These are phyloP conservation scores for Nicotiana benthamiana DNA, from an alignment of 257 asterid genomes.

Conservation along the genomic window DNA sequence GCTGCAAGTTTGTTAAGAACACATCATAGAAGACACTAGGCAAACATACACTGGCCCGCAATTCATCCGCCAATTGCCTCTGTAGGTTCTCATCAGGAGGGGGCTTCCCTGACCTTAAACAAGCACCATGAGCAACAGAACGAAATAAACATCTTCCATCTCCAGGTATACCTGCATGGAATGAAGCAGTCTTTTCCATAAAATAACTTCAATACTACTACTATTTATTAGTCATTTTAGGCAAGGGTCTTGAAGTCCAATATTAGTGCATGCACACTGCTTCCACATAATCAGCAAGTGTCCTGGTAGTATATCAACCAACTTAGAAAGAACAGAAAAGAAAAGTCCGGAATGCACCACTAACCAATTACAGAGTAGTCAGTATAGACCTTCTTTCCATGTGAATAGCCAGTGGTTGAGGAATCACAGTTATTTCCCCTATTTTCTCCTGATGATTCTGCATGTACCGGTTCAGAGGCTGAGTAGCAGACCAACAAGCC, in stretches of 20 bases:
- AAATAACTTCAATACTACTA: not conserved
- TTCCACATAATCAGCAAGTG: not conserved
- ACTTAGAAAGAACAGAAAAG: not conserved
- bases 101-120: conserved; percentile 65
- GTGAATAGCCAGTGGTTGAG: conserved; percentile 31
- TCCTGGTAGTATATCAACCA: not conserved
- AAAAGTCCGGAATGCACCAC: not conserved
- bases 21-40: not conserved
- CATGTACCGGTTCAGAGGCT: conserved; percentile 45
- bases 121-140: conserved; percentile 92
- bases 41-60: conserved; percentile 64
- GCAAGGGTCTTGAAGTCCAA: not conserved
- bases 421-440: conserved; percentile 20
- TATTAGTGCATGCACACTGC: not conserved
- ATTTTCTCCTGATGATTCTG: conserved; percentile 40
- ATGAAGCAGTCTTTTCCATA: conserved; percentile 18
- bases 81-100: conserved; percentile 65
- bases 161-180: conserved; percentile 80
- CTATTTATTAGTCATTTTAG: not conserved
- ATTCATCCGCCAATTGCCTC: conserved; percentile 76
- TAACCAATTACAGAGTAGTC: conserved; percentile 76
- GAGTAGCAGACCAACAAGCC: conserved; percentile 64
- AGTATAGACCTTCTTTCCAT: conserved; percentile 52
- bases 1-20: not conserved
- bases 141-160: conserved; percentile 99